Evolutionary conservation across 2,329 filamentous ascomycete genomes (phyloP).

Genomic region (Zarea fungicola): DNA sequence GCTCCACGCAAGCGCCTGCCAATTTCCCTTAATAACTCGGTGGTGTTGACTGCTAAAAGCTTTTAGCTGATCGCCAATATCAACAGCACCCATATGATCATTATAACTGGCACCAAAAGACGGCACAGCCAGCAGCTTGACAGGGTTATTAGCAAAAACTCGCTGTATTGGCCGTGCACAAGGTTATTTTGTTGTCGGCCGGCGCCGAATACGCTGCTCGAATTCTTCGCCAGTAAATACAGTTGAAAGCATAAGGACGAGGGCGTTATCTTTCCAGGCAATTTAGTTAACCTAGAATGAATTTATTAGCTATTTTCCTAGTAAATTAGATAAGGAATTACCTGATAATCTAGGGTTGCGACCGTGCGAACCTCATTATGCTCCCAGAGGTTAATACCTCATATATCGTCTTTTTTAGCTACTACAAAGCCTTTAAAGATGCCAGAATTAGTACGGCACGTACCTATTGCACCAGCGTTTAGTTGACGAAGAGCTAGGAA

Average conservation of each 20-base stretch:
- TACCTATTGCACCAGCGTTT: constrained; percentile 14
- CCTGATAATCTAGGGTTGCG: no score
- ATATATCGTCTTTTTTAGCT: constrained; percentile 7
- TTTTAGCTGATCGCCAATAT: constrained; percentile 14
- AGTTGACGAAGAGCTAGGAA: constrained; percentile 9
- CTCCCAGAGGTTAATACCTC: not conserved
- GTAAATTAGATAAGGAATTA: no score
- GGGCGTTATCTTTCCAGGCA: constrained; percentile 16
- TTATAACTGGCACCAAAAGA: constrained; percentile 12
- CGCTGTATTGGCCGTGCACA: constrained; percentile 5
- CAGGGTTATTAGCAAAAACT: constrained; percentile 13
- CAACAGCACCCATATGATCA: constrained; percentile 14
- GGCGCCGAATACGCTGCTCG: not conserved
- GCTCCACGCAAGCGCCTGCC: constrained; percentile 15
- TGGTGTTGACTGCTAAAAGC: constrained; percentile 7
- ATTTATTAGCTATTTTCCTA: constrained; percentile 9
- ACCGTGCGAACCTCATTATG: constrained; percentile 4
- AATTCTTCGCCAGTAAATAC: not conserved
- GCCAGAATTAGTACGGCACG: constrained; percentile 11
- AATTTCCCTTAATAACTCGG: constrained; percentile 8
- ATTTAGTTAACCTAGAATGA: constrained; percentile 14
- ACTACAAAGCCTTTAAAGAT: constrained; percentile 10
- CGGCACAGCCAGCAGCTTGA: constrained; percentile 8
- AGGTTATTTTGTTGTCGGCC: constrained; percentile 5
- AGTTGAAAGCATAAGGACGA: constrained; percentile 12